Conservation (phyloP, 2,329 filamentous ascomycete species). For the Ophidiomyces ophidiicola region DNA sequence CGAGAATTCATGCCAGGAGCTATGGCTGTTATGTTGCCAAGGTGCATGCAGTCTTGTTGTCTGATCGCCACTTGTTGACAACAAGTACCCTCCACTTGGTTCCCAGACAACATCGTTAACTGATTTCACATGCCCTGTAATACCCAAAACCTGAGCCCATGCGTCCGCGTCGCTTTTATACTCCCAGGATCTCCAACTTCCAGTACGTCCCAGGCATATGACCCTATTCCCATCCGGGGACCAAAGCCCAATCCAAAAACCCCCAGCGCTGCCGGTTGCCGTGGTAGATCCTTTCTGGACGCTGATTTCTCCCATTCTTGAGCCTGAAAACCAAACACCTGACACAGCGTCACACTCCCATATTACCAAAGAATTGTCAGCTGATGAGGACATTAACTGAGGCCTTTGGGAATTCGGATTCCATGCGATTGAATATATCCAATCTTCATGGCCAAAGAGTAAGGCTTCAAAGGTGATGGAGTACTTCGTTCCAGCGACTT, state of each 20-base stretch:
- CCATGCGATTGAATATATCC: constrained; percentile 89
- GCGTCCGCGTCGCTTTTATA: constrained; percentile 48
- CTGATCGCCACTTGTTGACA: constrained; percentile 85
- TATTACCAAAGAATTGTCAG: constrained; percentile 86
- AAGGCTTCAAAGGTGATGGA: constrained; percentile 87
- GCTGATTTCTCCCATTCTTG: constrained; percentile 84
- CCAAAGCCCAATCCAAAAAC: constrained; percentile 95
- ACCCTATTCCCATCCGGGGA: constrained; percentile 63
- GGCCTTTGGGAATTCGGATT: constrained; percentile 44
- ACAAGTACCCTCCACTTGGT: constrained; percentile 64
- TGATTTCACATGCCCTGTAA: constrained; percentile 72
- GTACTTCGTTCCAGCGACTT: constrained; percentile 50
- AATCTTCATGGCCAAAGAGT: constrained; percentile 90
- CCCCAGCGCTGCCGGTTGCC: constrained; percentile 87
- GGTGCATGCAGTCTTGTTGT: constrained; percentile 76
- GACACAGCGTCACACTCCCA: constrained; percentile 78
- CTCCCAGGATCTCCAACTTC: constrained; percentile 83
- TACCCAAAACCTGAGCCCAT: constrained; percentile 66
- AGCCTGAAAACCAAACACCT: constrained; percentile 80
- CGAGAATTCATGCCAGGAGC: constrained; percentile 89
- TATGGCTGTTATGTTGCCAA: constrained; percentile 48
- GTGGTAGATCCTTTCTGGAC: constrained; percentile 91
- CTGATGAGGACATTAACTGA: constrained; percentile 76
- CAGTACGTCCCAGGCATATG: constrained; percentile 75
- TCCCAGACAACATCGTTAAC: constrained; percentile 80